Conservation (phyloP, 805 yeast species). For the Pichia pseudocactophila region DNA sequence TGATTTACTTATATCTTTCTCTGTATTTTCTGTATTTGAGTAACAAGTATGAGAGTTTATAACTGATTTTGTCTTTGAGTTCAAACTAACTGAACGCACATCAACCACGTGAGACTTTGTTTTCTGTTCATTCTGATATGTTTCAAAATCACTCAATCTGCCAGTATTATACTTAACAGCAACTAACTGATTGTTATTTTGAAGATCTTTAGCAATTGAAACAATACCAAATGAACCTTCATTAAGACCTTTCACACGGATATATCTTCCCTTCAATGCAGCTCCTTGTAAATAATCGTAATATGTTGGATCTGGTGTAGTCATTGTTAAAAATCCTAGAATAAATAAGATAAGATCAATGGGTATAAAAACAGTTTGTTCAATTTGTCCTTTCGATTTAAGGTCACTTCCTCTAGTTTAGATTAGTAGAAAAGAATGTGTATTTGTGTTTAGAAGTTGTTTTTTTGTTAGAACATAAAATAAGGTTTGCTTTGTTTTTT, state of each 20-base stretch:
- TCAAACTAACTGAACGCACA: slow-evolving; percentile 11
- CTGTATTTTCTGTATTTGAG: slow-evolving; percentile 10
- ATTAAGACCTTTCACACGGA: slow-evolving; percentile 64
- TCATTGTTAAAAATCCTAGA: neutral
- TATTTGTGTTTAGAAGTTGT: no score
- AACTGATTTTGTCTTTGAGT: slow-evolving; percentile 11
- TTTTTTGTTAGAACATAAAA: no score
- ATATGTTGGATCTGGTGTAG: slow-evolving; percentile 14
- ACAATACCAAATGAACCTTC: slow-evolving; percentile 94
- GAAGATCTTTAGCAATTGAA: slow-evolving; percentile 70
- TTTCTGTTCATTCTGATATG: slow-evolving; percentile 14
- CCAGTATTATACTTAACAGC: slow-evolving; percentile 83
- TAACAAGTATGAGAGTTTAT: slow-evolving; percentile 7
- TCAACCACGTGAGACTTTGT: slow-evolving; percentile 3
- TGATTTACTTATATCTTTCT: slow-evolving; percentile 22
- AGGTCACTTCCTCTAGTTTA: no score
- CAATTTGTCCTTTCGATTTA: no score
- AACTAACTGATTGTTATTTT: slow-evolving; percentile 40
- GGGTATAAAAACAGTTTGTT: neutral
- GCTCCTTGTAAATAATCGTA: slow-evolving; percentile 26
- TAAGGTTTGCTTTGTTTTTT: no score
- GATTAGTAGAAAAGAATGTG: no score
- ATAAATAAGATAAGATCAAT: neutral
- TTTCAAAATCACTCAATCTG: slow-evolving; percentile 34
- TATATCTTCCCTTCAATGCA: slow-evolving; percentile 54